Percentiles rank a stretch among this genome's conserved stretches.
Conservation (phyloP, 2,329 filamentous ascomycete genomes). For the Monosporascus cannonballus region DNA sequence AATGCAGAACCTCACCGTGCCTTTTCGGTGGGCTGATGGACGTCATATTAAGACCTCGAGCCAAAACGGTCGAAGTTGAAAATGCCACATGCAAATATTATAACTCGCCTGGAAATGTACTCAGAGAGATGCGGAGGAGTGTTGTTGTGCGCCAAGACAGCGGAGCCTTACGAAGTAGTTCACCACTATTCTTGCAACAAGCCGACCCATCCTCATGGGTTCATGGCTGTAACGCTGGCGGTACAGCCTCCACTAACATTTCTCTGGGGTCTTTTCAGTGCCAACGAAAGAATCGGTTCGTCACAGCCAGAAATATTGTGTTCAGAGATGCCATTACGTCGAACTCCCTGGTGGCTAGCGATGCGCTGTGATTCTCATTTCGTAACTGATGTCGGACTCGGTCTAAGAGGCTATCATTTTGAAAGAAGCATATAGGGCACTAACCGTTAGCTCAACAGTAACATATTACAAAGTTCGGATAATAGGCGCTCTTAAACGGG, state of each 20-base stretch:
- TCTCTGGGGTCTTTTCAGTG: too few species aligned
- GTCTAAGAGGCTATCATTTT: neutral
- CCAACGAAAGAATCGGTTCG: too few species aligned
- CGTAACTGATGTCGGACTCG: neutral
- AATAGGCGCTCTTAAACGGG: too few species aligned
- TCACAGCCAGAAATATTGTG: neutral
- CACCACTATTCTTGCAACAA: too few species aligned
- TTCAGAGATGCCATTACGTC: neutral
- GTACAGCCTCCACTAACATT: too few species aligned
- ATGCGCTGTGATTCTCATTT: neutral
- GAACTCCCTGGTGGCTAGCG: neutral
- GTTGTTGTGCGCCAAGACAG: too few species aligned
- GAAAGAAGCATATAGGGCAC: too few species aligned
- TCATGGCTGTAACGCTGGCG: too few species aligned
- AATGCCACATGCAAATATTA: neutral
- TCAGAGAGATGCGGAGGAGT: neutral
- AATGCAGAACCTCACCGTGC: neutral
- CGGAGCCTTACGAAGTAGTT: too few species aligned
- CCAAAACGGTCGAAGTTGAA: neutral
- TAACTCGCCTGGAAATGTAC: neutral
- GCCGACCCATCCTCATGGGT: too few species aligned
- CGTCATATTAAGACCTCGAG: neutral
- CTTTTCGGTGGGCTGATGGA: neutral
- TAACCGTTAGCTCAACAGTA: too few species aligned
- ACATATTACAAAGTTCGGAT: too few species aligned